Evolutionary conservation across 352 stramenopile species (phyloP), one percentile per base, ranked within the genome.

Genomic region (Phytophthora crassamura): DNA sequence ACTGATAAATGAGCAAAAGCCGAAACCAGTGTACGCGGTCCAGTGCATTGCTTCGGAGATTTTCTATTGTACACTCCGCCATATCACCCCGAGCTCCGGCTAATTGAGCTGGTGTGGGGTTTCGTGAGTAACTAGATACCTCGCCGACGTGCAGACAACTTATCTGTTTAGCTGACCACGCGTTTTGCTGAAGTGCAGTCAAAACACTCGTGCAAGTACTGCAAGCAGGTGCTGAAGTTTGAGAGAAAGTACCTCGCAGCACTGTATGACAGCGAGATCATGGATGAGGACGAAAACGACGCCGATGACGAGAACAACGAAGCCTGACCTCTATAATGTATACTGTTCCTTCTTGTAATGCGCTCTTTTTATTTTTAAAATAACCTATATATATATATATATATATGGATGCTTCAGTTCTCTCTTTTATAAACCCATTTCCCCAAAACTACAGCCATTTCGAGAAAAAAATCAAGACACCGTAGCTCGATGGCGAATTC

Each of bases 151-250:
- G 52, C 40, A 7, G 41, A 36, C 40, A 60, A 59, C 9, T 14
- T 59, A 9, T 50, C 38, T 14, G 2, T 16, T 22, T 42, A 59
- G 51, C 25, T 52, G 32, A 18, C 12, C 2, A 5, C 11, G 3
- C 28, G 51, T 16, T 60, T 60, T 50, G 22, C 15, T 15, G n/a
- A 22, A 4, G 11, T 59, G 5, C 7, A 8, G 5, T 42, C 51
- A 9, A 42, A 50, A 14, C 7, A 50, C 20, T 59, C 25, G 28
- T 59, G 39, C 14, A 59, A 59, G 16, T 59, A 34, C n/a, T 59
- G 50, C 51, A 45, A 20, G 11, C 7, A 20, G 3, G 39, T 59
- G 15, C n/a, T 25, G 28, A 3, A 20, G 20, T 54, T 52, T 32
- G 46, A 54, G 1, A 25, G 33, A 8, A 59, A 59, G n/a, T 59